phyloP scores from a whole-genome alignment of 345 rosid genomes.

The Heritiera littoralis region DNA sequence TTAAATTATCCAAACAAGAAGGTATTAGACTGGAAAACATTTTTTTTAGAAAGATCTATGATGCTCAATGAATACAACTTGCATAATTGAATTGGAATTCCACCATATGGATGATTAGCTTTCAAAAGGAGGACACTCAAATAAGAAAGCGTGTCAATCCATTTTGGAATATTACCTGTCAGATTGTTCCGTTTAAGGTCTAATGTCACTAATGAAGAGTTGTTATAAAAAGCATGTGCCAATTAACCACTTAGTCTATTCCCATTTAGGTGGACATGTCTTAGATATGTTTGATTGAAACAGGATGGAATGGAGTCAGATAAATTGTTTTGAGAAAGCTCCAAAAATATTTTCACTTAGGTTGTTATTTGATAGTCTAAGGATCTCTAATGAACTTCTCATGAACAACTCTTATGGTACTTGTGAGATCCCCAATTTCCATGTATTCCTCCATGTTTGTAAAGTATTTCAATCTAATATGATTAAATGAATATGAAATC shows the following conservation, averaged over 20 bases:
- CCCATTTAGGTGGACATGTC: background rate
- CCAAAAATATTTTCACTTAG: conserved; percentile 34
- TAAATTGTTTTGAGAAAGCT: conserved; percentile 23
- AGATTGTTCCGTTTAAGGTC: conserved; percentile 22
- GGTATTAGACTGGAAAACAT: conserved; percentile 16
- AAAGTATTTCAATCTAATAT: no score
- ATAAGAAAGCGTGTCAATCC: background rate
- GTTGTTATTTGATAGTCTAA: conserved; percentile 29
- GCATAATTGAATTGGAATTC: conserved; percentile 23
- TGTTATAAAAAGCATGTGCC: background rate
- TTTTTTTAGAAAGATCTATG: conserved; percentile 24
- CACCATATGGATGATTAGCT: conserved; percentile 24
- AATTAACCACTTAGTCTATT: background rate
- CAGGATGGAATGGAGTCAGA: background rate
- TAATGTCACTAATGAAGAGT: conserved; percentile 13
- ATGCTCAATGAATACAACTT: conserved; percentile 4
- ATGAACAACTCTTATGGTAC: conserved; percentile 9
- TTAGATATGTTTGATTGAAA: background rate
- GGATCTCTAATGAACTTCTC: background rate
- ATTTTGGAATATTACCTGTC: background rate
- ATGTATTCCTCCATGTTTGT: no score
- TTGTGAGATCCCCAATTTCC: no score
- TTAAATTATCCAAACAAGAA: conserved; percentile 14
- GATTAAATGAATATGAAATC: no score
- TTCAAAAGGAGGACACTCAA: conserved; percentile 30